These are phyloP conservation scores for Phalaenopsis hybrid DNA, from an alignment of 116 monocot species.

Conservation along the genomic window DNA sequence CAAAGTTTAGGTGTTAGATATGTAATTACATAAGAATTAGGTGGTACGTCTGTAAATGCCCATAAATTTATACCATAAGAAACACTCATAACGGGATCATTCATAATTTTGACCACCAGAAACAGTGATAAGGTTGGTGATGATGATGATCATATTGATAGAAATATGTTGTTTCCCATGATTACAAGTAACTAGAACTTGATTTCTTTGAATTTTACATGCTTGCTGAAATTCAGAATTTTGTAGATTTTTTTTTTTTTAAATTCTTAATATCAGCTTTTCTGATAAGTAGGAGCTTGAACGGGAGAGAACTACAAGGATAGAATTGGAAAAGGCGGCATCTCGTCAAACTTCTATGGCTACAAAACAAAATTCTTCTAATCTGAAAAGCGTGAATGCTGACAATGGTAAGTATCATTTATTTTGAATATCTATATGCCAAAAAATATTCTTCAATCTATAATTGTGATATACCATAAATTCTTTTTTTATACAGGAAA, in stretches of 20 bases:
- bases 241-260: background rate
- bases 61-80: no score
- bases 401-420: slow-evolving; percentile 40
- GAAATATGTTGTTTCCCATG: background rate
- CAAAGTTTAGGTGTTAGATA: no score
- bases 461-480: background rate
- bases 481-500: slow-evolving; percentile 35
- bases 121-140: background rate
- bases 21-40: no score
- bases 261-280: background rate
- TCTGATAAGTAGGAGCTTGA: slow-evolving; percentile 68
- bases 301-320: slow-evolving; percentile 56
- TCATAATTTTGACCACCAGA: background rate
- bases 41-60: no score
- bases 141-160: background rate
- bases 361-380: slow-evolving; percentile 39
- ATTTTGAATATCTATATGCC: background rate
- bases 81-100: no score
- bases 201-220: background rate
- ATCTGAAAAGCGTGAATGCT: slow-evolving; percentile 11
- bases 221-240: background rate
- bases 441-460: background rate
- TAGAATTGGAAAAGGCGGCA: slow-evolving; percentile 65
- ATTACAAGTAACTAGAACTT: background rate
- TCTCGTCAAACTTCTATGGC: slow-evolving; percentile 38